phyloP scores from a whole-genome alignment of 1,284 basidiomycete genomes.

The Leccinum cinnamomeum region DNA sequence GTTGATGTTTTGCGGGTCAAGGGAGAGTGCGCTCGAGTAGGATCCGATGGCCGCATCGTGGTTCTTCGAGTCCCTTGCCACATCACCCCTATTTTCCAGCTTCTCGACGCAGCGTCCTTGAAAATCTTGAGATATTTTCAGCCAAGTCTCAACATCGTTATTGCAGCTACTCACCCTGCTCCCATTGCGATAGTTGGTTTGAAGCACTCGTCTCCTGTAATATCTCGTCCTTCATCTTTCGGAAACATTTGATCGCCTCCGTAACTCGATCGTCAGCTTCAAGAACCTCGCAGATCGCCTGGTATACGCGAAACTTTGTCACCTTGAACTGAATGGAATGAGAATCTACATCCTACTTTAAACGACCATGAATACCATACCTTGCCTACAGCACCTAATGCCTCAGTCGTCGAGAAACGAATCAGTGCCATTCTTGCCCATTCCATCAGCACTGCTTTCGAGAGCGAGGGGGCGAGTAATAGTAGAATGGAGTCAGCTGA shows the following conservation, averaged over 20 bases:
- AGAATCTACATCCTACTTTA: not conserved
- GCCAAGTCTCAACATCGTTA: not conserved
- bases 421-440: not conserved
- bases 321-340: not conserved
- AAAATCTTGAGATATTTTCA: not conserved
- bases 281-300: not conserved
- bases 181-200: not conserved
- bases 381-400: not conserved
- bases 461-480: no score
- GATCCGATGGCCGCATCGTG: not conserved
- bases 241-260: not conserved
- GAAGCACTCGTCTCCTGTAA: not conserved
- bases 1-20: no score
- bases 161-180: not conserved
- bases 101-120: not conserved
- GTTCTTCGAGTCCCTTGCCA: not conserved
- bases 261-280: not conserved
- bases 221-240: not conserved
- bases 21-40: not conserved
- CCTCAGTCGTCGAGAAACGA: not conserved
- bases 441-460: not conserved
- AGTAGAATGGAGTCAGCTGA: no score
- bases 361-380: not conserved
- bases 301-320: not conserved
- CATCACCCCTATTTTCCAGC: no score